Evolutionary conservation across 129 eudicot genomes (phyloP), one percentile per base, ranked within the genome.

Genomic region (Flaveria sonorensis): DNA sequence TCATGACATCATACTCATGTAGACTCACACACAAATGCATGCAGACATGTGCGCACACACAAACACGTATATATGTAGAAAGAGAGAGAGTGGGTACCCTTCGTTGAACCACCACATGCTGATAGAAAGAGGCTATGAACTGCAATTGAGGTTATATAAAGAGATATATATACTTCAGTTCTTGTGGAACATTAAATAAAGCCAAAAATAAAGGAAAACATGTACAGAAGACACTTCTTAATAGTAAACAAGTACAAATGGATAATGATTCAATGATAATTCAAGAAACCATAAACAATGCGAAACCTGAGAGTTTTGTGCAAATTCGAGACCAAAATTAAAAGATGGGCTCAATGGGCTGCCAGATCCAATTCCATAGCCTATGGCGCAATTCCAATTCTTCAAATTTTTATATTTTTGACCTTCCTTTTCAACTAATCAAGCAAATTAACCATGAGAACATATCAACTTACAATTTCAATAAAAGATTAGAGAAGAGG

Each of bases 91-190:
- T 39, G 62, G 19, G 71, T 86, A 92, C 98, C 94, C 88, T 88
- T 82, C 98, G 81, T 86, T 93, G 98, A 73, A 93, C 97, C 21
- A 90, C 98, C 87, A 87, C 92, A 56, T 93, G 98, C 59, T 93
- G 98, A 79, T 87, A 93, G 83, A 93, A 93, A 43, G 98, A 90
- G 76, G 98, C 97, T 88, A 88, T 85, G 77, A 93, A 93, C 98
- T 93, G 96, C 90, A 88, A 62, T 52, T 39, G 10, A 57, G 43
- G 72, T 48, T 52, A 72, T 43, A 60, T 7, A 70, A 24, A 50
- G 23, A 64, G 55, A 61, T 19, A 65, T 74, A 9, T 79, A 71
- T 73, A 65, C 71, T 60, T 30, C 2, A 59, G 66, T 24, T 28
- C 53, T 59, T 7, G 60, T 18, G 57, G 63, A 39, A 74, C 6